These are phyloP conservation scores for Pseudoscleropodium purum DNA, from an alignment of 225 moss, liverwort and hornwort genomes.

Conservation along the genomic window DNA sequence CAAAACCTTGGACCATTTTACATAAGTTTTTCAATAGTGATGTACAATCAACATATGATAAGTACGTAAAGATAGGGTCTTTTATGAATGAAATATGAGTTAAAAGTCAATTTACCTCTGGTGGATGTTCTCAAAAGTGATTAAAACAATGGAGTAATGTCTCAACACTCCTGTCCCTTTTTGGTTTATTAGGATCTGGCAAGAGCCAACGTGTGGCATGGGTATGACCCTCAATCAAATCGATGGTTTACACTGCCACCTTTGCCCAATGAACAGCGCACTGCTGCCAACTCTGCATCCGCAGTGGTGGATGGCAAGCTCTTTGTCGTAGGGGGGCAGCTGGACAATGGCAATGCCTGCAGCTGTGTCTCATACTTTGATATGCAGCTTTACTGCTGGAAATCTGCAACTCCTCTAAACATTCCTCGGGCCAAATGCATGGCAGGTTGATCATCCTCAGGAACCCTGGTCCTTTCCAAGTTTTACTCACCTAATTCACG, in stretches of 20 bases:
- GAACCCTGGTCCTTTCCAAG: neutral
- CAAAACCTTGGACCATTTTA: neutral
- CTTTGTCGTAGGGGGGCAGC: slow-evolving; percentile 90
- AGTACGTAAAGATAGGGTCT: neutral
- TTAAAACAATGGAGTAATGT: neutral
- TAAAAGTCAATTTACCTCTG: neutral
- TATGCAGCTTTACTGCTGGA: slow-evolving; percentile 88
- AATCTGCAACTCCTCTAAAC: slow-evolving; percentile 68
- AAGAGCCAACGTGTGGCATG: slow-evolving; percentile 95
- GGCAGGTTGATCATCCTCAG: slow-evolving; percentile 44
- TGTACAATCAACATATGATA: neutral
- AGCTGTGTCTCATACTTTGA: slow-evolving; percentile 89
- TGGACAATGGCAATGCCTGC: slow-evolving; percentile 76
- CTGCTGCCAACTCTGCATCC: slow-evolving; percentile 79
- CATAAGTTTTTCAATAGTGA: neutral
- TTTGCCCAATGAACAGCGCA: slow-evolving; percentile 78
- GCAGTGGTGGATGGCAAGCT: slow-evolving; percentile 94
- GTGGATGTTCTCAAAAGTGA: neutral
- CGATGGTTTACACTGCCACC: slow-evolving; percentile 90
- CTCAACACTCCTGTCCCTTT: slow-evolving; percentile 8
- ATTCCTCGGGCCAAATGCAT: slow-evolving; percentile 89
- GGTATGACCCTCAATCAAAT: slow-evolving; percentile 80
- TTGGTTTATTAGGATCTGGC: slow-evolving; percentile 39
- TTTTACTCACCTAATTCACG: neutral
- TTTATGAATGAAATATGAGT: neutral